These are phyloP conservation scores for Mycena sanguinolenta DNA, from an alignment of 768 basidiomycete genomes.

Conservation along the genomic window DNA sequence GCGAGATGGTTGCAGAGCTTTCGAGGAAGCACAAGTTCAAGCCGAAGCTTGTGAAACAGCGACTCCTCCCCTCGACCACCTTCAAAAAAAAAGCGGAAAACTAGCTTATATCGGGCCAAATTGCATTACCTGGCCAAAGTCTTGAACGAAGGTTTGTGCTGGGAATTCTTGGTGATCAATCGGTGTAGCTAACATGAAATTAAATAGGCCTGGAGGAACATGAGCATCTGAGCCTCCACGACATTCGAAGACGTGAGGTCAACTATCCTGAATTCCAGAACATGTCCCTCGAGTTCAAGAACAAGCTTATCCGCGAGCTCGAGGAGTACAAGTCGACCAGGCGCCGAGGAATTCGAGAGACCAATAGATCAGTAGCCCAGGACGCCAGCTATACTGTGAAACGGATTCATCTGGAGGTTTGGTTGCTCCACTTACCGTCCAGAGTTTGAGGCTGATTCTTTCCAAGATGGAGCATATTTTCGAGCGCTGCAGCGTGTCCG, in stretches of 20 bases:
- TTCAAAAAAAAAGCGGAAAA: not conserved
- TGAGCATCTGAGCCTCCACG: not conserved
- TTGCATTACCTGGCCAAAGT: not conserved
- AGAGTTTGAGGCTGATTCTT: not conserved
- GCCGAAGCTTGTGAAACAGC: not conserved
- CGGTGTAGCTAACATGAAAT: not conserved
- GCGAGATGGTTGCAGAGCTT: too few species aligned
- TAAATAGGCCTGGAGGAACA: not conserved
- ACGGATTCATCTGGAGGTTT: not conserved
- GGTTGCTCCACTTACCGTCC: not conserved
- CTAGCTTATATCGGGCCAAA: not conserved
- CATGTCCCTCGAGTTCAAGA: not conserved
- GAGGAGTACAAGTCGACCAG: not conserved
- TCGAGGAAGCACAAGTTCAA: not conserved
- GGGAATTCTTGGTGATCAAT: not conserved
- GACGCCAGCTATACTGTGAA: not conserved
- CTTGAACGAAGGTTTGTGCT: not conserved
- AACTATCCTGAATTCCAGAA: not conserved
- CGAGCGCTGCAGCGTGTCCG: not conserved
- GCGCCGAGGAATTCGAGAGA: not conserved
- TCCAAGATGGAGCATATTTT: not conserved
- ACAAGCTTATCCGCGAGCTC: not conserved
- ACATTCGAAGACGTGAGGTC: not conserved
- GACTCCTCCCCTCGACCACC: not conserved
- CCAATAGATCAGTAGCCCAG: not conserved